Percentiles rank a stretch among this genome's conserved stretches.
Conservation (phyloP, 2,329 filamentous ascomycete species). For the Fusarium sp. region DNA sequence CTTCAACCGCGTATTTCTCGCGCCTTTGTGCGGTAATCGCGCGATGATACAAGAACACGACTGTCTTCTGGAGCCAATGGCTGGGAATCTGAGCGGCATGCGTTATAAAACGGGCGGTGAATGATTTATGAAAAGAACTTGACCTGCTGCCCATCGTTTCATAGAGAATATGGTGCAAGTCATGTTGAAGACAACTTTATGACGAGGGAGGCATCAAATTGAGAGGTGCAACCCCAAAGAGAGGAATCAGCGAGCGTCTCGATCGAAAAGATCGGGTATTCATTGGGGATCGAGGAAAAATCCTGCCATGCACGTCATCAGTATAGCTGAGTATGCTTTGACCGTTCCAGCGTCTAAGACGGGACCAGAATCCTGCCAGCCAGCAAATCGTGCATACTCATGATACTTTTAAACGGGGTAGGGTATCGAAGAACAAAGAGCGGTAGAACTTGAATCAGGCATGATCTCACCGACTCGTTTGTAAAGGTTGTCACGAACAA, state of each 20-base stretch:
- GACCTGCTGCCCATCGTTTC: neutral
- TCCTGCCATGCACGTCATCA: conserved; percentile 17
- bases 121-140: conserved; percentile 4
- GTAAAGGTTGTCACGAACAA: conserved; percentile 20
- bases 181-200: neutral
- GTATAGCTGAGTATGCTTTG: neutral
- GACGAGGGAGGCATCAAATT: neutral
- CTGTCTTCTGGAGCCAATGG: conserved; percentile 21
- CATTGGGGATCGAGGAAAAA: conserved; percentile 1
- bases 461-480: conserved; percentile 32
- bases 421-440: conserved; percentile 9
- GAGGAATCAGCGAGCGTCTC: neutral
- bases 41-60: conserved; percentile 20
- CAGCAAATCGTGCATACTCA: conserved; percentile 27
- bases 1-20: conserved; percentile 29
- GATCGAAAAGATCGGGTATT: neutral
- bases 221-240: neutral
- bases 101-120: conserved; percentile 13
- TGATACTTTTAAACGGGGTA: neutral
- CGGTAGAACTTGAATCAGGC: conserved; percentile 8
- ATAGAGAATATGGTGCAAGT: neutral
- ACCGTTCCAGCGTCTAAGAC: neutral
- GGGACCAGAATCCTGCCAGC: neutral
- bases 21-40: conserved; percentile 24
- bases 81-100: conserved; percentile 8